These are phyloP conservation scores for Botryosphaeria dothidea DNA, from an alignment of 2,329 filamentous ascomycete genomes.

Conservation along the genomic window DNA sequence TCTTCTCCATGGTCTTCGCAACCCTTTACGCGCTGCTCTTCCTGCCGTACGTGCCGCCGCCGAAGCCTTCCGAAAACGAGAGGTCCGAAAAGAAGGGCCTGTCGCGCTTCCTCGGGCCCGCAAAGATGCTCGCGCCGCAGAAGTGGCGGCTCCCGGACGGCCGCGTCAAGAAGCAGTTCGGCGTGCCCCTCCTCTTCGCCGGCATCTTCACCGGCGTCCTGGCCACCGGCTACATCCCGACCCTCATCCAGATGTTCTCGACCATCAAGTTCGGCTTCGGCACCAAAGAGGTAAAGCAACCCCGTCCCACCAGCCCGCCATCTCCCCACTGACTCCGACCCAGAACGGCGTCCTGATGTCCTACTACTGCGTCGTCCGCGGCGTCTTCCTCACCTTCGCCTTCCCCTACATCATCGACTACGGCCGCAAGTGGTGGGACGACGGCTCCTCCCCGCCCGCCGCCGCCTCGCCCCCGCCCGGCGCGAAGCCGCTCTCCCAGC, in stretches of 20 bases:
- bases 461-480: slow-evolving; percentile 18
- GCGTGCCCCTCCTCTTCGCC: slow-evolving; percentile 63
- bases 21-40: slow-evolving; percentile 43
- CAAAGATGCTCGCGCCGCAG: slow-evolving; percentile 63
- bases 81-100: slow-evolving; percentile 39
- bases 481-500: slow-evolving; percentile 20
- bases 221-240: slow-evolving; percentile 67
- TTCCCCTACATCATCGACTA: slow-evolving; percentile 47
- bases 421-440: slow-evolving; percentile 44
- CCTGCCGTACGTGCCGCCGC: slow-evolving; percentile 53
- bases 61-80: slow-evolving; percentile 31
- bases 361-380: slow-evolving; percentile 46
- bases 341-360: slow-evolving; percentile 48
- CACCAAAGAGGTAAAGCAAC: slow-evolving; percentile 32
- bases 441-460: slow-evolving; percentile 44
- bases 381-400: slow-evolving; percentile 45
- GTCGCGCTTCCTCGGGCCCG: slow-evolving; percentile 61
- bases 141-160: slow-evolving; percentile 56
- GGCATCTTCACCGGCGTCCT: slow-evolving; percentile 70
- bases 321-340: neutral
- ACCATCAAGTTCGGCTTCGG: slow-evolving; percentile 48
- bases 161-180: slow-evolving; percentile 56
- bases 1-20: slow-evolving; percentile 54
- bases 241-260: slow-evolving; percentile 55
- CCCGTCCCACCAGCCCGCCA: neutral